Evolutionary conservation across 1,284 basidiomycete species (phyloP), one percentile per base, ranked within the genome.

Genomic region (Anthracocystis setariae): DNA sequence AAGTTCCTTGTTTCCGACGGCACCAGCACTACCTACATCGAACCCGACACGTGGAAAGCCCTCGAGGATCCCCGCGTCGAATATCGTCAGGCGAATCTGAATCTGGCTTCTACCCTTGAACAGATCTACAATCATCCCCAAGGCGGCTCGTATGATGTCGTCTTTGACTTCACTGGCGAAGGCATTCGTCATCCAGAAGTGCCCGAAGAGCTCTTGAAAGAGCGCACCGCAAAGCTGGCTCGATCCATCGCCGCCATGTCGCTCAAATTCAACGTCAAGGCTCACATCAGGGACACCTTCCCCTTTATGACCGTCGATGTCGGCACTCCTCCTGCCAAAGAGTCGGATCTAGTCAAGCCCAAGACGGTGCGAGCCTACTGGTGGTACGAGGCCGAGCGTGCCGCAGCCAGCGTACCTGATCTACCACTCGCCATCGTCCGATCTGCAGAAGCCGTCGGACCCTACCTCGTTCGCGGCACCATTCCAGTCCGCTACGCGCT

Each of bases 151-250:
- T 78, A 68, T 42, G 74, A 78, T 33, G 33, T 74, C 42, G 67
- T 76, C 18, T 78, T 74, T 48, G 76, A 78, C 43, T 64, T 78
- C 29, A 76, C 74, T 13, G 74, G 76, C 21, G 76, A 78, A 32
- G 76, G 76, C 18, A 39, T 71, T 12, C 32, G 50, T 15, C 33
- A 44, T 10, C 53, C 51, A 33, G 37, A 71, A 8, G 44, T 72
- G 0, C 74, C 74, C 5, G 67, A 65, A 45, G 53, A 74, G 44
- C 33, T 76, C 5, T 38, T 78, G 45, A 20, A 74, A 15, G 76
- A 78, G 32, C 63, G 75, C 7, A 76, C 71, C 0, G 62, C 62
- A 20, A 74, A 76, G 43, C 57, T 76, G 1, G 71, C 76, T 21
- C 56, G 48, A 9, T 47, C 55, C 10, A 55, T 76, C 17, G 74